Evolutionary conservation across 2,329 filamentous ascomycete species (phyloP).

Genomic region (Seiridium cupressi): DNA sequence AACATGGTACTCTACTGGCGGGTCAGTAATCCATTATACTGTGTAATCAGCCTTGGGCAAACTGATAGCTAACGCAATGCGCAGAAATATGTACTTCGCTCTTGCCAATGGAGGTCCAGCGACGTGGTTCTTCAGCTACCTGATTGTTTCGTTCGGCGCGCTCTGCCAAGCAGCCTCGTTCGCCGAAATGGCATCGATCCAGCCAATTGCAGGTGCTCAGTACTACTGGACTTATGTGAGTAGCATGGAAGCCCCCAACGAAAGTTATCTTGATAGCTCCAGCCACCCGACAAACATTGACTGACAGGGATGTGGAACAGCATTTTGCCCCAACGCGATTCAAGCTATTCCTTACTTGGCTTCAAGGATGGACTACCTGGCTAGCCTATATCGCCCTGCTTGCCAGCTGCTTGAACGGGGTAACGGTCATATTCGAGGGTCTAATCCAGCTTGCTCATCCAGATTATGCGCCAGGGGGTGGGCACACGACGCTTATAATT

Average conservation of each 20-base stretch:
- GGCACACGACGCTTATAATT: conserved; percentile 1
- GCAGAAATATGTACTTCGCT: conserved; percentile 10
- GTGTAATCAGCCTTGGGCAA: neutral
- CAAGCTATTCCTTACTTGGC: conserved; percentile 6
- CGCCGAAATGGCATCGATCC: conserved; percentile 10
- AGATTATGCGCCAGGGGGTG: neutral
- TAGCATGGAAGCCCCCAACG: neutral
- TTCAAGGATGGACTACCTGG: conserved; percentile 5
- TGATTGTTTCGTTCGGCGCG: conserved; percentile 8
- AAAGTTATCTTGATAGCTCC: too few relatives aligned
- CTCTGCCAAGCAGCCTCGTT: conserved; percentile 8
- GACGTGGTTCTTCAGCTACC: conserved; percentile 9
- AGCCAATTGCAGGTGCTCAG: conserved; percentile 12
- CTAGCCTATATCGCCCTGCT: conserved; percentile 5
- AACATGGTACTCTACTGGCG: neutral
- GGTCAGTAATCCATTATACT: neutral
- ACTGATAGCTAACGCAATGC: neutral
- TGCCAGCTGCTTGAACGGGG: neutral
- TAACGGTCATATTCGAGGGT: conserved; percentile 9
- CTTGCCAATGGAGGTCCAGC: conserved; percentile 10
- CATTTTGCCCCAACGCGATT: neutral
- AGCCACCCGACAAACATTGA: too few relatives aligned
- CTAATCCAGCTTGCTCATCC: conserved; percentile 7
- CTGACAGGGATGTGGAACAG: neutral
- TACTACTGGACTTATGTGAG: conserved; percentile 11